Conservation (phyloP, 2,329 filamentous ascomycete species). For the Aschersonia sp. region DNA sequence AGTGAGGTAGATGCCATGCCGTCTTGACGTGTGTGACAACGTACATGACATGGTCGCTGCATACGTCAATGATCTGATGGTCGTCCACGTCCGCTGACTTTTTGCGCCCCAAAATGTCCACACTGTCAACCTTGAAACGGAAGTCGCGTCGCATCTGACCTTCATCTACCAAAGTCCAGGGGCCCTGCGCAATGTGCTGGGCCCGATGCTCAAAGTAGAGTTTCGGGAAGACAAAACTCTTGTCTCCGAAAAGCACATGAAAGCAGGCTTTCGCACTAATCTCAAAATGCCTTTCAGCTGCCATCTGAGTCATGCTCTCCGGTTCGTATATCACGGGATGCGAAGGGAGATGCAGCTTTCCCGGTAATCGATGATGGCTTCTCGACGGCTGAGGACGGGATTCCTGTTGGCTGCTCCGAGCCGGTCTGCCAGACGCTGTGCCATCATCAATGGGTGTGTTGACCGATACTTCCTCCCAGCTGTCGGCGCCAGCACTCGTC, state of each 20-base stretch:
- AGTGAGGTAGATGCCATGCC: conserved; percentile 75
- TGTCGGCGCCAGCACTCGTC: conserved; percentile 61
- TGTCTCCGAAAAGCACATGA: conserved; percentile 92
- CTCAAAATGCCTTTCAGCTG: conserved; percentile 71
- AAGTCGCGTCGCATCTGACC: conserved; percentile 66
- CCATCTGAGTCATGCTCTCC: conserved; percentile 60
- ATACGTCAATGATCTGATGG: conserved; percentile 73
- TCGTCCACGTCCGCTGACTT: conserved; percentile 55
- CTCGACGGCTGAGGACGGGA: conserved; percentile 20
- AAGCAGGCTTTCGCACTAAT: conserved; percentile 90
- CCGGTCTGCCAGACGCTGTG: conserved; percentile 24
- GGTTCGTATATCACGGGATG: conserved; percentile 76
- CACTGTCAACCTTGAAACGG: conserved; percentile 58
- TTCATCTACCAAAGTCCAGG: conserved; percentile 62
- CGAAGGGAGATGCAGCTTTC: conserved; percentile 69
- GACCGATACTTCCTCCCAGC: conserved; percentile 72
- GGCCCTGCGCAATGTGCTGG: conserved; percentile 68
- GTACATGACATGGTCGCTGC: conserved; percentile 60
- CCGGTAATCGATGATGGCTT: conserved; percentile 24
- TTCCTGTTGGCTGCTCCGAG: conserved; percentile 15
- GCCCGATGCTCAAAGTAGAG: conserved; percentile 74
- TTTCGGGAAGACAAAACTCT: conserved; percentile 84
- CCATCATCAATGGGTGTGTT: conserved; percentile 44
- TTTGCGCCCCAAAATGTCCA: conserved; percentile 48
- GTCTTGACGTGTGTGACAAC: conserved; percentile 48